Base-by-base conservation (phyloP, 1,139 yeast species). In the Kurtzmaniella natalensis region DNA sequence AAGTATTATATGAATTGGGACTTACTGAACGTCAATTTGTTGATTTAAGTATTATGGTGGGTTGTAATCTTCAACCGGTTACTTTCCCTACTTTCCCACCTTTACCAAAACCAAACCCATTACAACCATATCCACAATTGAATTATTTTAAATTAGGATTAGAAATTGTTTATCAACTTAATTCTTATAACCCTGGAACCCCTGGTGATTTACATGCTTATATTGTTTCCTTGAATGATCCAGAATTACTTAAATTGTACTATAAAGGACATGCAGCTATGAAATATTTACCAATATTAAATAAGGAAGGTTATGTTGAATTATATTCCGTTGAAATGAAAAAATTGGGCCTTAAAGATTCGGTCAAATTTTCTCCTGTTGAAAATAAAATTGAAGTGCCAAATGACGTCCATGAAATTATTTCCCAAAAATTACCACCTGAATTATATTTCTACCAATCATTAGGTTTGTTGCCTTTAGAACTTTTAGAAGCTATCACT, bases 361-460 rank as follows among this genome's bases (percentile, higher is more conserved):
- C 29, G n/a, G 28, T 22, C 25, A 24, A 26, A 18, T 45, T 48
- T 14, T 24, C 28, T 4, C 31, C 26, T 4, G 38, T 37, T 4
- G 26, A 38, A 6, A 30, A 36, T 7, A 38, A 33, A 7, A 20
- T 38, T 18, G 52, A 62, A 42, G 68, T 80, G 19, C 97, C 97
- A 9, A 75, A 76, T 41, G 94, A 88, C 54, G 67, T 86, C 16
- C 94, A 86, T 51, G 92, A 82, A 33, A 74, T 89, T 35, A 72
- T 92, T 34, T 88, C 95, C 4, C 89, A 85, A 54, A 74, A 94
- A 50, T 66, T 92, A 35, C 95, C 97, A 1, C 85, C 88, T 31
- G 97, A 89, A 58, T 68, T 84, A 30, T 81, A 78, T 51, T 87
- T 82, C 51, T 92, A 88, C 57, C 78, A 80, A 50, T 81, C 94